Conservation (phyloP, 768 basidiomycete species). For the Amanita rubescens region DNA sequence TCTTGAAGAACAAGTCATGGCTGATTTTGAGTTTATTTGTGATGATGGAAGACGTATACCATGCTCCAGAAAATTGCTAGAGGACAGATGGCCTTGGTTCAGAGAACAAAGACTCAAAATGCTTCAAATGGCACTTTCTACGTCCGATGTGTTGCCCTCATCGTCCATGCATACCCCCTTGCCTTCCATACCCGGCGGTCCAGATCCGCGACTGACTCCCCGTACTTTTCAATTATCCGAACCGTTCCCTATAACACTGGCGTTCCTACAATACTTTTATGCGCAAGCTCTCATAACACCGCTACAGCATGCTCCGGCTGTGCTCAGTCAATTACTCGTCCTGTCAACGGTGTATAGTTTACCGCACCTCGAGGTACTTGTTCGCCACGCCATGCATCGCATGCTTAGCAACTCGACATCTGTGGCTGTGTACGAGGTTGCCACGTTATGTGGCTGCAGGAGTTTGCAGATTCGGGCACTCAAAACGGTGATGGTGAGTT, state of each 20-base stretch:
- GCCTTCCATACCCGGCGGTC: conserved; percentile 48
- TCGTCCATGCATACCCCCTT: conserved; percentile 57
- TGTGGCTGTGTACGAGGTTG: conserved; percentile 91
- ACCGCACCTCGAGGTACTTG: conserved; percentile 63
- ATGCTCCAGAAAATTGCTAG: conserved; percentile 79
- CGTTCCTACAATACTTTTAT: conserved; percentile 92
- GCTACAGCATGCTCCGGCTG: conserved; percentile 84
- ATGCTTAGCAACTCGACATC: conserved; percentile 78
- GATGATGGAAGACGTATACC: conserved; percentile 81
- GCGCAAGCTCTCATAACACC: conserved; percentile 80
- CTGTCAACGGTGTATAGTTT: conserved; percentile 80
- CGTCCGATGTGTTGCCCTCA: conserved; percentile 51
- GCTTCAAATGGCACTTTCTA: conserved; percentile 45
- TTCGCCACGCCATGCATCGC: conserved; percentile 94
- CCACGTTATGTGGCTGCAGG: conserved; percentile 83
- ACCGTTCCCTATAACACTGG: conserved; percentile 82
- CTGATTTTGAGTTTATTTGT: conserved; percentile 90
- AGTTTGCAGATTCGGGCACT: conserved; percentile 87
- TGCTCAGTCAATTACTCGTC: conserved; percentile 80
- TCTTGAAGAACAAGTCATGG: conserved; percentile 71
- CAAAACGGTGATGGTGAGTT: conserved; percentile 74
- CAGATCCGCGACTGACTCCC: conserved; percentile 75
- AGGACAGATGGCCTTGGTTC: conserved; percentile 97
- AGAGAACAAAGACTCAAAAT: conserved; percentile 58
- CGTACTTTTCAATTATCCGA: conserved; percentile 79